Evolutionary conservation across 331 rosid species (phyloP).

Genomic region (Rhamnella rubrinervis): DNA sequence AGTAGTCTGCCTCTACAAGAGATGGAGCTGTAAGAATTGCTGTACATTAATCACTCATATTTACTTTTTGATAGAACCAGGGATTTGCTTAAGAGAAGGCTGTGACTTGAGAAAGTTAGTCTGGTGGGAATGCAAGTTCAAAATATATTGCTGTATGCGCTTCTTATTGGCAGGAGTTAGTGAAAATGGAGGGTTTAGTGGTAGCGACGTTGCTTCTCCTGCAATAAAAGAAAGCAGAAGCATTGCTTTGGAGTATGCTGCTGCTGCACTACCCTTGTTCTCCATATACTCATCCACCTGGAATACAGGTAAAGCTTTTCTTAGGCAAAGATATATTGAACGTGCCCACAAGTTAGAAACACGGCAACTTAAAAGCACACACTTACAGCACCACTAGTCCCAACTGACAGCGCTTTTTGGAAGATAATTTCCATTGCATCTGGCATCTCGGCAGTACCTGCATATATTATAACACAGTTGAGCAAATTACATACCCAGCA

Average conservation of each 20-base stretch:
- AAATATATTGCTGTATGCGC: slow-evolving; percentile 66
- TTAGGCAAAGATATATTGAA: not conserved
- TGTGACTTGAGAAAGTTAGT: slow-evolving; percentile 37
- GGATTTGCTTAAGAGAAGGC: slow-evolving; percentile 33
- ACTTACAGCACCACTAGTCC: slow-evolving; percentile 83
- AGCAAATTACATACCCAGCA: slow-evolving; percentile 19
- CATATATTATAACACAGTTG: slow-evolving; percentile 16
- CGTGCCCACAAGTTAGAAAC: not conserved
- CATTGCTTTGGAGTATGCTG: slow-evolving; percentile 72
- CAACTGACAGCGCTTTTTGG: slow-evolving; percentile 64
- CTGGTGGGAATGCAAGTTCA: slow-evolving; percentile 44
- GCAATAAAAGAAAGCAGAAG: slow-evolving; percentile 74
- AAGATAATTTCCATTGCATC: slow-evolving; percentile 88
- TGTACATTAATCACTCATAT: slow-evolving; percentile 30
- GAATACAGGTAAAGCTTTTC: slow-evolving; percentile 17
- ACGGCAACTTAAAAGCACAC: slow-evolving; percentile 1
- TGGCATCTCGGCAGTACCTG: slow-evolving; percentile 77
- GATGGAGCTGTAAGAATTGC: slow-evolving; percentile 31
- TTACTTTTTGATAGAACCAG: slow-evolving; percentile 31
- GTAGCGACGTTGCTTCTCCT: slow-evolving; percentile 69
- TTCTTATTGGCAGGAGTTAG: slow-evolving; percentile 46
- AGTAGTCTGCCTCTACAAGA: slow-evolving; percentile 23
- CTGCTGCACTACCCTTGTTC: slow-evolving; percentile 54
- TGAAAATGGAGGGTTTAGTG: slow-evolving; percentile 71
- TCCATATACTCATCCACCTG: slow-evolving; percentile 78